Conservation (phyloP, 768 basidiomycete genomes). For the Pulveroboletus sp. region DNA sequence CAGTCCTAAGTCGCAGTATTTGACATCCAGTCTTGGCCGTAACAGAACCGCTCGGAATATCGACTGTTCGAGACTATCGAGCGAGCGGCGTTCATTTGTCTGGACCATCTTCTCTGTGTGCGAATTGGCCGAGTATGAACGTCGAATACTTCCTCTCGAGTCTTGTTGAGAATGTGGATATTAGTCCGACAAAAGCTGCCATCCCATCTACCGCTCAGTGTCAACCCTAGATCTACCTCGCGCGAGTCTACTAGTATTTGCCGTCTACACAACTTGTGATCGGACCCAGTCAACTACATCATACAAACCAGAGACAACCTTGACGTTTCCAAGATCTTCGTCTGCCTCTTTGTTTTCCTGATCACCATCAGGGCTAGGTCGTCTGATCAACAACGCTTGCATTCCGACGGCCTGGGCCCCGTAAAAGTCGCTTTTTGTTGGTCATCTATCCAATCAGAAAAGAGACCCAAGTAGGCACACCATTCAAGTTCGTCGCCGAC, state of each 20-base stretch:
- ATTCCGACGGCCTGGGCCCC: constrained; percentile 56
- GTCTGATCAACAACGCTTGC: constrained; percentile 51
- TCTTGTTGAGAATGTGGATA: too few species aligned
- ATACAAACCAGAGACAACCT: constrained; percentile 35
- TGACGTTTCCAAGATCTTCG: constrained; percentile 38
- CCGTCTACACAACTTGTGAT: constrained; percentile 8
- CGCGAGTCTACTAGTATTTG: too few species aligned
- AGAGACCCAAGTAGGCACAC: constrained; percentile 36
- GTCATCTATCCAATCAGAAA: constrained; percentile 1
- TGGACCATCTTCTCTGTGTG: too few species aligned
- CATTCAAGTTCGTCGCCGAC: constrained; percentile 70
- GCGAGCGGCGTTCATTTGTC: too few species aligned
- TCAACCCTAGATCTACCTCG: too few species aligned
- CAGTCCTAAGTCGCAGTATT: background rate
- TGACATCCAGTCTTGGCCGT: background rate
- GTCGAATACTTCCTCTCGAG: too few species aligned
- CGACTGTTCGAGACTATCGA: too few species aligned
- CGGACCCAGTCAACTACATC: constrained; percentile 37
- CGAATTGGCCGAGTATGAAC: too few species aligned
- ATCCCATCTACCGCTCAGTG: too few species aligned
- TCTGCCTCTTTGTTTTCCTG: constrained; percentile 39
- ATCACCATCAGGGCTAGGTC: constrained; percentile 46
- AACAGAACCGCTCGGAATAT: too few species aligned
- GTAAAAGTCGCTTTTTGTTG: constrained; percentile 51
- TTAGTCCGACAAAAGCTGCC: too few species aligned